These are phyloP conservation scores for Kurtzmaniella quercitrusa DNA, from an alignment of 1,139 yeast genomes.

Conservation along the genomic window DNA sequence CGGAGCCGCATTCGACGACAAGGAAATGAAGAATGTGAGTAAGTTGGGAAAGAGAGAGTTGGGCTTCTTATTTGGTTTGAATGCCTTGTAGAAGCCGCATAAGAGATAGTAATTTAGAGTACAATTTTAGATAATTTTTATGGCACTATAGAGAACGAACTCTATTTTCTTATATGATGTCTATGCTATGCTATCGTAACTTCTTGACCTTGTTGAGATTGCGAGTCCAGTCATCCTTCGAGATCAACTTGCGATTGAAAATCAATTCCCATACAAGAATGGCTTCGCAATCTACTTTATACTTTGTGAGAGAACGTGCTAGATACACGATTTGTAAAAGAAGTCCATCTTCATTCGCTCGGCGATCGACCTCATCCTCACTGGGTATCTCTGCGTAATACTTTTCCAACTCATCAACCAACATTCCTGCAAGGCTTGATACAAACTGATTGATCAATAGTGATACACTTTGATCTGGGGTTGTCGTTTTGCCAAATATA, in stretches of 20 bases:
- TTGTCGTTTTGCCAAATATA: conserved; percentile 40
- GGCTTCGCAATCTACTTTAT: conserved; percentile 63
- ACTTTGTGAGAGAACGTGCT: conserved; percentile 67
- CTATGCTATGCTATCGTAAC: conserved; percentile 16
- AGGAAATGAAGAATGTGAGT: conserved; percentile 61
- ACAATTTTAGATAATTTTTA: conserved; percentile 8
- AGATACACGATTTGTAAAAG: conserved; percentile 73
- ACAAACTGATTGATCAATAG: conserved; percentile 32
- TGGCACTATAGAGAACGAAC: conserved; percentile 4
- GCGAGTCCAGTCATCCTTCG: conserved; percentile 34
- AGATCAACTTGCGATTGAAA: conserved; percentile 18
- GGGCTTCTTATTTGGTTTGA: conserved; percentile 75
- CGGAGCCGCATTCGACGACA: conserved; percentile 73
- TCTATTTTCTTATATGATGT: not conserved
- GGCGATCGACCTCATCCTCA: conserved; percentile 32
- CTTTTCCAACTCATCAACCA: conserved; percentile 23
- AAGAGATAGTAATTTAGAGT: too few species aligned
- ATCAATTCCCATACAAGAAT: conserved; percentile 39
- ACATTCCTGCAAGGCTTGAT: conserved; percentile 25
- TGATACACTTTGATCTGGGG: conserved; percentile 19
- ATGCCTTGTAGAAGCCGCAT: conserved; percentile 18
- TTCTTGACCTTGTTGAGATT: conserved; percentile 36
- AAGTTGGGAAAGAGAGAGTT: conserved; percentile 68
- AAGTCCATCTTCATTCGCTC: conserved; percentile 54
- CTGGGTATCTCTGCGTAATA: conserved; percentile 11